Evolutionary conservation across 208 protist genomes (phyloP).

Genomic region (Leishmania amazonensis): DNA sequence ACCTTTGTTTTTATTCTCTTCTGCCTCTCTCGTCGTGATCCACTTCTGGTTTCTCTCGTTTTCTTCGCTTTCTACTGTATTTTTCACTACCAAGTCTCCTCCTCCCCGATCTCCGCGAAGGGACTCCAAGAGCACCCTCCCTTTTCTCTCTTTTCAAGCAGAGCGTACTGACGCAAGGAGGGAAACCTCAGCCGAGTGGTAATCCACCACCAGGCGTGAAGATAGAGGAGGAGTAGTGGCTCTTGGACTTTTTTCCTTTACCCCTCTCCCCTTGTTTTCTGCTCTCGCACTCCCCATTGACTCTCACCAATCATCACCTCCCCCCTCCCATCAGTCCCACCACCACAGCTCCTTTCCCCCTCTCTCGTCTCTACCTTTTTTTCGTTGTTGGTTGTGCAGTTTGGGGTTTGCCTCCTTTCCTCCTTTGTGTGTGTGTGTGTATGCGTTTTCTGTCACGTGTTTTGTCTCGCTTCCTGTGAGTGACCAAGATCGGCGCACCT

Average conservation of each 20-base stretch:
- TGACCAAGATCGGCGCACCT: not conserved
- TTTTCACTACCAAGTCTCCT: not conserved
- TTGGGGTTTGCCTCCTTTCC: not conserved
- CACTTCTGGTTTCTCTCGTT: not conserved
- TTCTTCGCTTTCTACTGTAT: not conserved
- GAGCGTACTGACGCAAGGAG: not conserved
- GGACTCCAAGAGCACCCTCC: not conserved
- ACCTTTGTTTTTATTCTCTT: not conserved
- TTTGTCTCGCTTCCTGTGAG: slow-evolving; percentile 15
- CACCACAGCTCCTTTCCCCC: not conserved
- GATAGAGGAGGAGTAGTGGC: not conserved
- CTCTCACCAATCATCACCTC: not conserved
- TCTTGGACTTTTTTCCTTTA: slow-evolving; percentile 8
- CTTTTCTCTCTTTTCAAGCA: slow-evolving; percentile 1
- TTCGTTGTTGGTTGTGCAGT: slow-evolving; percentile 1
- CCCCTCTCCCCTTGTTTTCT: slow-evolving; percentile 12
- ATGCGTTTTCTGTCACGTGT: slow-evolving; percentile 4
- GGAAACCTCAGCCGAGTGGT: not conserved
- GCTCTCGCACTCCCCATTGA: not conserved
- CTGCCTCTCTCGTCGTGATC: not conserved
- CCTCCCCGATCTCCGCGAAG: too few relatives aligned
- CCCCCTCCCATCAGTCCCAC: not conserved
- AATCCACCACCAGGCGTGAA: not conserved
- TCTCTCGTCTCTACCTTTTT: slow-evolving; percentile 3
- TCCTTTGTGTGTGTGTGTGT: not conserved